phyloP scores from a whole-genome alignment of 2,329 filamentous ascomycete species.

The Alternaria infectoria region DNA sequence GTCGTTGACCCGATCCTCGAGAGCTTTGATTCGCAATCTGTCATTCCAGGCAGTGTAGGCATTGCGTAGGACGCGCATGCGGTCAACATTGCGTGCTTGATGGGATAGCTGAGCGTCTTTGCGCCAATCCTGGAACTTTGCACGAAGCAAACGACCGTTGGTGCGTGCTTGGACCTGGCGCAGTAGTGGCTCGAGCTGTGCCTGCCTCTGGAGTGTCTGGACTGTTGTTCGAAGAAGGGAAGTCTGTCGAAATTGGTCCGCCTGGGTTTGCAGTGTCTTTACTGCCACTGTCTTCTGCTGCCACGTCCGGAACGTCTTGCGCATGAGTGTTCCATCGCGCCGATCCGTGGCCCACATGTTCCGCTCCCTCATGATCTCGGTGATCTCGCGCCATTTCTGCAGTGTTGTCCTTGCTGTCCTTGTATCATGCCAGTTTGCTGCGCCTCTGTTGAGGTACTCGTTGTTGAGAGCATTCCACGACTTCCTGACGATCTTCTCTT shows the following conservation, averaged over 20 bases:
- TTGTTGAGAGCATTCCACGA: slow-evolving; percentile 48
- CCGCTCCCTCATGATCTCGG: slow-evolving; percentile 33
- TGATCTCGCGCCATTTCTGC: slow-evolving; percentile 35
- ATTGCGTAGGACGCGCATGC: slow-evolving; percentile 61
- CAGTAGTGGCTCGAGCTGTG: slow-evolving; percentile 53
- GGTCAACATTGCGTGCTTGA: slow-evolving; percentile 59
- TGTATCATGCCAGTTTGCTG: slow-evolving; percentile 40
- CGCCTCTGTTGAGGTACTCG: slow-evolving; percentile 43
- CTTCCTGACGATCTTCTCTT: slow-evolving; percentile 41
- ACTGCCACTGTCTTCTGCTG: slow-evolving; percentile 21
- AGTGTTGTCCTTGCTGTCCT: slow-evolving; percentile 35
- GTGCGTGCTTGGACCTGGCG: slow-evolving; percentile 53
- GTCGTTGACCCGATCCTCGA: slow-evolving; percentile 61
- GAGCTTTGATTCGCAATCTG: slow-evolving; percentile 59
- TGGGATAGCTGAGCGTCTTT: slow-evolving; percentile 49
- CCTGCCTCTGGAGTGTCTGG: slow-evolving; percentile 43
- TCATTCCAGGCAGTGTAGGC: slow-evolving; percentile 69
- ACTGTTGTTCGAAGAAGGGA: slow-evolving; percentile 32
- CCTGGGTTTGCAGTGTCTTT: slow-evolving; percentile 42
- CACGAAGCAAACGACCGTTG: slow-evolving; percentile 54
- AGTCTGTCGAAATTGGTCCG: slow-evolving; percentile 41
- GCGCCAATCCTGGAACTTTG: slow-evolving; percentile 59
- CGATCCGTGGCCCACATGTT: slow-evolving; percentile 30
- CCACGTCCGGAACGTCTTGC: slow-evolving; percentile 34
- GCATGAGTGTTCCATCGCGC: slow-evolving; percentile 30